Evolutionary conservation across 805 yeast genomes (phyloP), one percentile per base, ranked within the genome.

Genomic region (Candida broadrunensis): DNA sequence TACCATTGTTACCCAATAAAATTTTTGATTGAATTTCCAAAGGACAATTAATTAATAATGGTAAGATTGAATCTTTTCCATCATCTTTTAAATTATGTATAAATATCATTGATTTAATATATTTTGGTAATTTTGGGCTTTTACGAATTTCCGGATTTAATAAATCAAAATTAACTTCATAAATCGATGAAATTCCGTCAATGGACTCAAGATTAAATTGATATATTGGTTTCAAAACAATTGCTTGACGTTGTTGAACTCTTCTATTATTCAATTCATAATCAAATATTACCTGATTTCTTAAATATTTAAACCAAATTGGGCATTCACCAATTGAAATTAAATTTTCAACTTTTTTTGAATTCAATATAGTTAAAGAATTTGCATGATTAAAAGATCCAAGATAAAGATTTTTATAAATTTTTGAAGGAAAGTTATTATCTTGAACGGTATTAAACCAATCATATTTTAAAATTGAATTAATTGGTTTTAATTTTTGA

Each of bases 311-410:
- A 32, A 60, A 53, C 72, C 72, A 67, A 5, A 34, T 29, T 0
- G 73, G 73, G 38, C 52, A 51, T 43, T 64, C 71, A 21, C 70
- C 73, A 21, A 67, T 54, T 2, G 69, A 60, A 3, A 66, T 55
- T 20, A 66, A 44, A 26, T 52, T 51, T 11, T 53, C 46, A 32
- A 65, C 50, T 14, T 53, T 48, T 41, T 56, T 45, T 2, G 59
- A 35, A 25, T 52, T 43, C 35, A 65, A 38, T 3, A 67, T 46
- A 1, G 66, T 56, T 1, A 39, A 39, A 1, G 71, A 65, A 35
- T 55, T 55, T 4, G 70, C 69, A 48, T 65, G 71, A 35, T 48
- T 48, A 30, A 56, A 47, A 1, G 68, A 60, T 0, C 72, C 71
- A 38, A 67, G 49, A 36, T 51, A 63, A 13, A 63, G 45, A 33